Evolutionary conservation across 345 rosid species (phyloP).

Genomic region (Eucalyptus erythrocorys): DNA sequence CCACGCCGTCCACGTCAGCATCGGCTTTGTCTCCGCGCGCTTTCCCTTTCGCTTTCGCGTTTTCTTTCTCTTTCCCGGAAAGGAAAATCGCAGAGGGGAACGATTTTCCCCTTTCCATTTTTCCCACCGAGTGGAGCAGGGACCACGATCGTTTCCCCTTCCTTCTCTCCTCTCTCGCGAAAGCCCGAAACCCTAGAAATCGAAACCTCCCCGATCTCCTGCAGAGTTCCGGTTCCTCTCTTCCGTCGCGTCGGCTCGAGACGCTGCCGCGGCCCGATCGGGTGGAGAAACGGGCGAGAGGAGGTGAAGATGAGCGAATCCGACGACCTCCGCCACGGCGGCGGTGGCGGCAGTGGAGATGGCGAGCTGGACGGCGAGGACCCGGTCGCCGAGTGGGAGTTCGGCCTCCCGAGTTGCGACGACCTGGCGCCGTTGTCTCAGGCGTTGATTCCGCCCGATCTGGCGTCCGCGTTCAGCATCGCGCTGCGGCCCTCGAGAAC

Average conservation of each 20-base stretch:
- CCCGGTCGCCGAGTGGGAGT: slow-evolving; percentile 74
- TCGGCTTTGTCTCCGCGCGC: background rate
- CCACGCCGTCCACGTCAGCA: slow-evolving; percentile 72
- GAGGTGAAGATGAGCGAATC: background rate
- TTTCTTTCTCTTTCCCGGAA: background rate
- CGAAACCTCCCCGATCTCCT: background rate
- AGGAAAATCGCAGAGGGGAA: background rate
- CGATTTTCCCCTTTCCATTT: background rate
- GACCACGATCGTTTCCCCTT: background rate
- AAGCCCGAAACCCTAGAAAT: background rate
- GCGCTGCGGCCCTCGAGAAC: slow-evolving; percentile 46
- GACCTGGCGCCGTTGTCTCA: slow-evolving; percentile 75
- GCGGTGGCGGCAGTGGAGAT: background rate
- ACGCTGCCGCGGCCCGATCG: background rate
- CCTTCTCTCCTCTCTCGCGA: background rate
- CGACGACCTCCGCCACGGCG: background rate
- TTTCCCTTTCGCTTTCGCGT: background rate
- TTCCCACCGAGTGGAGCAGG: background rate
- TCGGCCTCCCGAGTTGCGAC: slow-evolving; percentile 57
- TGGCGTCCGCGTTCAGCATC: slow-evolving; percentile 84
- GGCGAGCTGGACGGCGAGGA: slow-evolving; percentile 21
- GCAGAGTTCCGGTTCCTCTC: background rate
- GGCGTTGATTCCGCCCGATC: slow-evolving; percentile 53
- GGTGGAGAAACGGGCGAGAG: background rate
- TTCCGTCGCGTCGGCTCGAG: background rate